These are phyloP conservation scores for Coniella vitis DNA, from an alignment of 2,329 filamentous ascomycete genomes.

Conservation along the genomic window DNA sequence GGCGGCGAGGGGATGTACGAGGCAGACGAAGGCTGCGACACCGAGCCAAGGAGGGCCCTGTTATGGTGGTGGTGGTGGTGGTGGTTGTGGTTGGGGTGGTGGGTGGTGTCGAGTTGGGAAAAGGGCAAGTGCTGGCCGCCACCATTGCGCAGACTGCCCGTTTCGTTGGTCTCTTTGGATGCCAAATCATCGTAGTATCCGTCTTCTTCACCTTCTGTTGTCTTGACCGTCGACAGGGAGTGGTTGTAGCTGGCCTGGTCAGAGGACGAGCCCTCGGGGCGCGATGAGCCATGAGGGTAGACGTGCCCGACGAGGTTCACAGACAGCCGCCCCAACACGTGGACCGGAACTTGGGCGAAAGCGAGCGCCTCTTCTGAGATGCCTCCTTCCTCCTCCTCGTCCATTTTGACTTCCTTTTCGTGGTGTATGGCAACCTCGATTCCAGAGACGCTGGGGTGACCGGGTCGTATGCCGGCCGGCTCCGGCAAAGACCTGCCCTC, in stretches of 20 bases:
- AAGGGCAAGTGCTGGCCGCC: background rate
- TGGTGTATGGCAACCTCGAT: background rate
- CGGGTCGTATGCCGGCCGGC: background rate
- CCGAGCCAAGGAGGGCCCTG: no score
- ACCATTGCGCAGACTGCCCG: slow-evolving; percentile 11
- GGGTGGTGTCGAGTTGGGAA: slow-evolving; percentile 7
- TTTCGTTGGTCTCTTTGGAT: slow-evolving; percentile 7
- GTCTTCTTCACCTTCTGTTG: slow-evolving; percentile 4
- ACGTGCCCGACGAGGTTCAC: slow-evolving; percentile 14
- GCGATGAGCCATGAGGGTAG: slow-evolving; percentile 8
- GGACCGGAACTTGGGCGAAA: slow-evolving; percentile 14
- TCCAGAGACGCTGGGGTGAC: background rate
- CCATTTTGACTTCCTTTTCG: slow-evolving; percentile 1
- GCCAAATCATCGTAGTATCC: slow-evolving; percentile 5
- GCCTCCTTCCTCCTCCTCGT: background rate
- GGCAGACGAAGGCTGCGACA: background rate
- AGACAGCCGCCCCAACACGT: slow-evolving; percentile 12
- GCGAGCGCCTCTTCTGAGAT: slow-evolving; percentile 15
- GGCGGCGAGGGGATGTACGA: background rate
- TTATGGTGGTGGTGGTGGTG: no score
- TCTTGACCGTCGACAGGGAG: slow-evolving; percentile 10
- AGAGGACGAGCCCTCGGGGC: background rate
- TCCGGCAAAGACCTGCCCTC: background rate
- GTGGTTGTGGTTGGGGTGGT: background rate
- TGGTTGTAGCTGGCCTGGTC: slow-evolving; percentile 9